Percentiles rank a stretch among this genome's conserved stretches.
Evolutionary conservation across 164 flowering plant genomes (phyloP).

Genomic region (Vitis amurensis): DNA sequence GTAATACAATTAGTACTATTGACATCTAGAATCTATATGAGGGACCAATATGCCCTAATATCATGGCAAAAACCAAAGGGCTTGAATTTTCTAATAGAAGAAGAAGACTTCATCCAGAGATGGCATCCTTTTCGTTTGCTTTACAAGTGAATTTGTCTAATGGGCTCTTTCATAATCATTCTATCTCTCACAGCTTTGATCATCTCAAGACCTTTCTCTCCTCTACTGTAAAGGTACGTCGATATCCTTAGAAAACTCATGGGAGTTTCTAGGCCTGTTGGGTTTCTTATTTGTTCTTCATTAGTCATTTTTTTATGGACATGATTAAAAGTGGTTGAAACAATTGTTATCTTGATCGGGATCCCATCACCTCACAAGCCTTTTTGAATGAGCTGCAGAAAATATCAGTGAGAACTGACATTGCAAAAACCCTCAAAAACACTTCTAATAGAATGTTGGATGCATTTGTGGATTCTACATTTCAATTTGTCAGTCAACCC

Average conservation of each 20-base stretch:
- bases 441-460: slow-evolving; percentile 18
- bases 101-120: no score
- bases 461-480: slow-evolving; percentile 27
- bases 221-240: not conserved
- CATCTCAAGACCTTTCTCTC: not conserved
- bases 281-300: no score
- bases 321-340: not conserved
- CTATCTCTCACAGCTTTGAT: not conserved
- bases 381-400: not conserved
- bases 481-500: slow-evolving; percentile 34
- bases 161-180: not conserved
- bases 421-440: slow-evolving; percentile 6
- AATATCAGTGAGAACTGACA: not conserved
- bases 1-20: no score
- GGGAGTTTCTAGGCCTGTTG: not conserved
- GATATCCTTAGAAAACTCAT: not conserved
- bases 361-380: not conserved
- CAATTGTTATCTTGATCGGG: not conserved
- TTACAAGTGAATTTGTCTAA: not conserved
- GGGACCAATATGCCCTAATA: no score
- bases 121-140: no score
- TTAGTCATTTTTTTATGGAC: not conserved
- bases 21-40: no score
- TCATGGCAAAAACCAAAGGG: no score
- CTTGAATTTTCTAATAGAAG: no score